Conservation (phyloP, 768 basidiomycete species). For the Neoboletus subvelutipes region DNA sequence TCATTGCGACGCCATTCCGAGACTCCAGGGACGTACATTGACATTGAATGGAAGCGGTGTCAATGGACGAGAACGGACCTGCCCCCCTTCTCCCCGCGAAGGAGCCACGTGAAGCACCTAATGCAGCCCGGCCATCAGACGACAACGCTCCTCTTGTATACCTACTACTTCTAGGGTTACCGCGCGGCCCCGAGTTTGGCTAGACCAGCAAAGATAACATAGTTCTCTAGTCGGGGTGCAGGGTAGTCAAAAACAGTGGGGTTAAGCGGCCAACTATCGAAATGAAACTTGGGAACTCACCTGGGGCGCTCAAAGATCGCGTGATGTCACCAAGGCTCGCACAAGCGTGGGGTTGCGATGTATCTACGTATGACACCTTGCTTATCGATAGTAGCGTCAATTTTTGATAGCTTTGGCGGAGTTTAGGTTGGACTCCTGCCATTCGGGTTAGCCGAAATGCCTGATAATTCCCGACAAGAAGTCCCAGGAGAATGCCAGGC, state of each 20-base stretch:
- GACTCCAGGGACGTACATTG: not conserved
- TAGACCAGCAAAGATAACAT: not conserved
- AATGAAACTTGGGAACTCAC: not conserved
- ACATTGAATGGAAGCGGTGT: conserved; percentile 1
- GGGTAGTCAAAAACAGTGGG: not conserved
- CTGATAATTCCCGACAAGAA: not conserved
- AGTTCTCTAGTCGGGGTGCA: not conserved
- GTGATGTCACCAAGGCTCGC: not conserved
- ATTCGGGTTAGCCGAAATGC: not conserved
- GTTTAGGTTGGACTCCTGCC: not conserved
- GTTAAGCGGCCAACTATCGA: not conserved
- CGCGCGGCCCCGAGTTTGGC: not conserved
- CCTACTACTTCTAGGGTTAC: not conserved
- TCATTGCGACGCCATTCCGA: not conserved
- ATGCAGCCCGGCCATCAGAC: not conserved
- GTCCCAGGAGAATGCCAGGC: not conserved
- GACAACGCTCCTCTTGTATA: not conserved
- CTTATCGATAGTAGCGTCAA: too few species aligned
- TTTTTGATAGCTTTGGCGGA: not conserved
- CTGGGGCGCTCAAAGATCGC: not conserved
- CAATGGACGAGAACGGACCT: not conserved
- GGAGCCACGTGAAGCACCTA: not conserved
- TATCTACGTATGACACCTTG: too few species aligned
- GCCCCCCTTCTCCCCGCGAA: not conserved
- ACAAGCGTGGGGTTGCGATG: not conserved